Evolutionary conservation across 1,284 basidiomycete genomes (phyloP), one percentile per base, ranked within the genome.

Genomic region (Trametes pubescens): DNA sequence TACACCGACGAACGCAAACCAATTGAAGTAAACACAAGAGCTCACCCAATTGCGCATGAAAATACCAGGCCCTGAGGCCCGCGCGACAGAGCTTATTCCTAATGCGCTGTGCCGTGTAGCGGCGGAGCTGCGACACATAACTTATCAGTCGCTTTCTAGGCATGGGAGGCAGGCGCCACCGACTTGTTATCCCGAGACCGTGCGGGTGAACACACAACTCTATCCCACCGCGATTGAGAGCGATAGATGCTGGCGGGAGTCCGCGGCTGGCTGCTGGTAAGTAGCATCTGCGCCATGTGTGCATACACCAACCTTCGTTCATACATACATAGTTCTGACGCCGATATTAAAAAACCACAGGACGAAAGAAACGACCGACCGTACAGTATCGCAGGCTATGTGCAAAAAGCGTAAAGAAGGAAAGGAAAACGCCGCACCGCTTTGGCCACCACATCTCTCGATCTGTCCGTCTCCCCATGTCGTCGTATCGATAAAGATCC

Each of bases 321-420:
- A 59, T 65, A 62, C 57, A 65, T 61, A 65, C 62, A 55, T 48
- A 62, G 46, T 62, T 62, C 66, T 58, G 62, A 55, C 16, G 35
- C 49, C 29, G 38, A 59, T 48, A 52, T 49, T 57, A 47, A 47
- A 37, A 49, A 65, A 51, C 59, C 56, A 58, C 38, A 48, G 40
- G 44, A 63, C 44, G 59, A 57, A 60, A 64, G 63, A 70, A 56
- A 71, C 58, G 68, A 74, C 73, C 71, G 68, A 74, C 73, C 73
- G 73, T 72, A 73, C 71, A 71, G 62, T 70, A 69, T 54, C 56
- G 61, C 64, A 51, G 40, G 63, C 57, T 66, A 71, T 59, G 34
- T 59, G 61, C 48, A 57, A 57, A 54, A 37, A 29, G 46, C 34
- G 61, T 61, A 66, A 56, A 59, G 66, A 65, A 63, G 51, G 29